Evolutionary conservation across 495 filamentous ascomycete genomes (phyloP).

Genomic region (Trichoderma reesei): DNA sequence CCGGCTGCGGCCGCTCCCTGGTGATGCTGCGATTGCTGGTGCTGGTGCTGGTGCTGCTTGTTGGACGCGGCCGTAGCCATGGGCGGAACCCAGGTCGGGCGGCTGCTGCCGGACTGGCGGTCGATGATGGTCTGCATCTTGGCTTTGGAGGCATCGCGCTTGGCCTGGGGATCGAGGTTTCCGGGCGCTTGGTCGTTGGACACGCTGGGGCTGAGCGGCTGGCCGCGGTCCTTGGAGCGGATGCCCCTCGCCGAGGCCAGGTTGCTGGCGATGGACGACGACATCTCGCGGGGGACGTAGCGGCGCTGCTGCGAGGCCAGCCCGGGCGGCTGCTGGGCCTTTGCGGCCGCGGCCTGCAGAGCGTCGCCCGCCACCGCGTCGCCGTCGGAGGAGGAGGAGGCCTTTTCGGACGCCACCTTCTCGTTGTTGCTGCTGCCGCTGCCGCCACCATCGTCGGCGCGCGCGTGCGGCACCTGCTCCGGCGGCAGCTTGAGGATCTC

Average conservation of each 20-base stretch:
- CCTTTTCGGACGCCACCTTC: slow-evolving; percentile 22
- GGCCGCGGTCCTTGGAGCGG: slow-evolving; percentile 53
- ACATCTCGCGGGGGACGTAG: slow-evolving; percentile 51
- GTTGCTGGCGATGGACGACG: slow-evolving; percentile 85
- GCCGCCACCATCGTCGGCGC: no score
- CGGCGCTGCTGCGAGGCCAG: slow-evolving; percentile 40
- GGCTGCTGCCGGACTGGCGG: slow-evolving; percentile 24
- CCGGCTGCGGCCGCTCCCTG: slow-evolving; percentile 18
- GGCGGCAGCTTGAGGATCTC: slow-evolving; percentile 63
- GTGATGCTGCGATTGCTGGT: no score
- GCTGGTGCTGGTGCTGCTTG: no score
- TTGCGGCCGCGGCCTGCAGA: slow-evolving; percentile 17
- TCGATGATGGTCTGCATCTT: slow-evolving; percentile 32
- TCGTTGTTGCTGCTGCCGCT: no score
- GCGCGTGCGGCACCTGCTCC: slow-evolving; percentile 39
- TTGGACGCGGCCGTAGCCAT: slow-evolving; percentile 16
- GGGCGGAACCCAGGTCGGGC: slow-evolving; percentile 37
- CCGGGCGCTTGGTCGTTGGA: slow-evolving; percentile 68
- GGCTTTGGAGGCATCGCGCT: slow-evolving; percentile 32
- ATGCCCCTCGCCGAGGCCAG: slow-evolving; percentile 84
- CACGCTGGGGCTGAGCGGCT: slow-evolving; percentile 57
- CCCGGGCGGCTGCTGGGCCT: slow-evolving; percentile 33
- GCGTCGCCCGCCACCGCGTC: slow-evolving; percentile 14
- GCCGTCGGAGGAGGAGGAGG: no score
- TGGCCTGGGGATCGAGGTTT: slow-evolving; percentile 51